phyloP scores from a whole-genome alignment of 2,329 filamentous ascomycete species.

The Metarhizium brunneum region DNA sequence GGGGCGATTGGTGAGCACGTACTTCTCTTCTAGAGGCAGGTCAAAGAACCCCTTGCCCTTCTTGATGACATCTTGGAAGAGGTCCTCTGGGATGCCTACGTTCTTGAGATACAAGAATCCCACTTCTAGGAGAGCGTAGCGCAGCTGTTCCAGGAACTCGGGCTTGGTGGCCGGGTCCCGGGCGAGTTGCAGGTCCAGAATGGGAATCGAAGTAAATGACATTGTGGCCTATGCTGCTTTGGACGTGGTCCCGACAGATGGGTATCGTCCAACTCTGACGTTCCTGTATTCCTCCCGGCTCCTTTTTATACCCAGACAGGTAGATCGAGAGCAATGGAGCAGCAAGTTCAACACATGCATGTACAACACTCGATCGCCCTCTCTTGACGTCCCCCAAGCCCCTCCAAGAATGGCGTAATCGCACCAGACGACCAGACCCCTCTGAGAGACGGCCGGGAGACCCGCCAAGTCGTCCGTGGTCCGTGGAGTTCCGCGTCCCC shows the following conservation, averaged over 20 bases:
- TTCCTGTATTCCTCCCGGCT: neutral
- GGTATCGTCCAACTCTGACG: neutral
- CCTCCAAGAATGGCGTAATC: slow-evolving; percentile 3
- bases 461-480: too few species aligned
- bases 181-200: slow-evolving; percentile 65
- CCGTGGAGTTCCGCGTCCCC: neutral
- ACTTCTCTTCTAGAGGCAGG: slow-evolving; percentile 68
- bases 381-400: neutral
- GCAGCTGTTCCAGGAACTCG: slow-evolving; percentile 60
- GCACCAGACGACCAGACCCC: neutral
- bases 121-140: slow-evolving; percentile 72
- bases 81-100: slow-evolving; percentile 57
- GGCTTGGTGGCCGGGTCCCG: slow-evolving; percentile 57
- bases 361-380: neutral
- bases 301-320: neutral
- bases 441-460: neutral
- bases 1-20: slow-evolving; percentile 13
- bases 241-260: neutral
- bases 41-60: slow-evolving; percentile 70
- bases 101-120: slow-evolving; percentile 82
- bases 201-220: slow-evolving; percentile 68
- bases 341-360: neutral
- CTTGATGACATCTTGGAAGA: slow-evolving; percentile 56
- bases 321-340: neutral
- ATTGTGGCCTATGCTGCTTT: slow-evolving; percentile 23